Evolutionary conservation across 805 yeast genomes (phyloP), one percentile per base, ranked within the genome.

Genomic region (Yamadazyma ubonensis): DNA sequence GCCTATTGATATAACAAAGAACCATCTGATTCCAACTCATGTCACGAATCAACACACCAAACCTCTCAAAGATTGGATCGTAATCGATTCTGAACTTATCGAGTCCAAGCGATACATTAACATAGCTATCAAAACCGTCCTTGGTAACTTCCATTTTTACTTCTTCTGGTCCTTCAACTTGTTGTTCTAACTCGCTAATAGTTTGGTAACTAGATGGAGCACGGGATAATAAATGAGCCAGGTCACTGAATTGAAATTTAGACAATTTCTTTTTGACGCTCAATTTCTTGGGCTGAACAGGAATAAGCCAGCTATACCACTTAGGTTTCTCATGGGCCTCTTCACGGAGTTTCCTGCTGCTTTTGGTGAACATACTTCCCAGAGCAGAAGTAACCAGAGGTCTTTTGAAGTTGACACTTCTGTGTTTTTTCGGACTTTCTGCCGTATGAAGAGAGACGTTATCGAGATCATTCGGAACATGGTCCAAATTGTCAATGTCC

Each of bases 11-110:
- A 33, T 48, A 42, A 32, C 52, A 42, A 4, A 51, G 29, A 10
- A 42, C 23, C 6, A 48, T 26, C 11, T 38, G 43, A 14, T 35
- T 26, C 18, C 21, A 23, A 2, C 39, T 33, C 35, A 57, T 45
- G n/a, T 55, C 53, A 3, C 46, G 33, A 9, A 43, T 28, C 20
- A 59, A 32, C 19, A 29, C 35, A 9, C 56, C 57, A 39, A 49
- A 58, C 28, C 43, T 42, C 31, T 46, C 52, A 46, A 58, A 61
- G 20, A 48, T 35, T 6, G 63, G 61, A 44, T 60, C 65, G 27
- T 53, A 48, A 15, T 42, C 36, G 20, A 58, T 33, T 28, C 43
- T 40, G 27, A 50, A 54, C 19, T 50, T 40, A 33, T 52, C 51
- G 12, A 48, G 41, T 5, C 55, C 57, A 31, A 57, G 48, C 9